These are phyloP conservation scores for rapeseed (Brassica napus) DNA, from an alignment of 345 rosid genomes.

Conservation along the genomic window DNA sequence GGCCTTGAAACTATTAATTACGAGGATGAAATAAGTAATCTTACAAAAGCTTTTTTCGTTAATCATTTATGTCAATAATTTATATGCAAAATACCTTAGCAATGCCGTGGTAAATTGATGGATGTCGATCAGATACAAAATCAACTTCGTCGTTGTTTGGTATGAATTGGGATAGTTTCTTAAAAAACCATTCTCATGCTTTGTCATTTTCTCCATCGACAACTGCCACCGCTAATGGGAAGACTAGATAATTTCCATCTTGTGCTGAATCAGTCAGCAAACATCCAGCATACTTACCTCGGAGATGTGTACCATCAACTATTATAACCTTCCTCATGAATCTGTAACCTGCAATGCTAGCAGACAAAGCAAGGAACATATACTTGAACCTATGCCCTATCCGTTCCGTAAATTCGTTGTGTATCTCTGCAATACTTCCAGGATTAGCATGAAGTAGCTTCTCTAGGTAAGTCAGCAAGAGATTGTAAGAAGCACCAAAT, in stretches of 20 bases:
- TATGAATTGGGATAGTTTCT: neutral
- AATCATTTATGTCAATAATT: no score
- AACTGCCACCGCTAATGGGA: neutral
- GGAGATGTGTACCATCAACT: neutral
- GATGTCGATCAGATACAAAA: neutral
- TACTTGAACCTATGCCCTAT: neutral
- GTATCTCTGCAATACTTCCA: neutral
- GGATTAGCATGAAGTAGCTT: neutral
- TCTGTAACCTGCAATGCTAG: neutral
- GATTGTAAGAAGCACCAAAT: neutral
- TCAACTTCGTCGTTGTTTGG: neutral
- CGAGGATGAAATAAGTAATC: no score
- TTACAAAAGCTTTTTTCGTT: no score
- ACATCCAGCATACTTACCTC: neutral
- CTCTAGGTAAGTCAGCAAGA: neutral
- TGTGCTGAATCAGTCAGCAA: neutral
- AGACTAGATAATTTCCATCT: neutral
- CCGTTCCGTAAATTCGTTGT: neutral
- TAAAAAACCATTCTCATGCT: neutral
- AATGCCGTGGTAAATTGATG: neutral
- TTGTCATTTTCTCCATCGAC: neutral
- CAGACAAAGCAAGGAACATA: neutral
- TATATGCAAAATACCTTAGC: neutral
- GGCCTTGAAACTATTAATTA: no score
- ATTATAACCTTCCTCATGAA: neutral